Base-by-base conservation (phyloP, 2,329 filamentous ascomycete species). In the Clarireedia homoeocarpa region DNA sequence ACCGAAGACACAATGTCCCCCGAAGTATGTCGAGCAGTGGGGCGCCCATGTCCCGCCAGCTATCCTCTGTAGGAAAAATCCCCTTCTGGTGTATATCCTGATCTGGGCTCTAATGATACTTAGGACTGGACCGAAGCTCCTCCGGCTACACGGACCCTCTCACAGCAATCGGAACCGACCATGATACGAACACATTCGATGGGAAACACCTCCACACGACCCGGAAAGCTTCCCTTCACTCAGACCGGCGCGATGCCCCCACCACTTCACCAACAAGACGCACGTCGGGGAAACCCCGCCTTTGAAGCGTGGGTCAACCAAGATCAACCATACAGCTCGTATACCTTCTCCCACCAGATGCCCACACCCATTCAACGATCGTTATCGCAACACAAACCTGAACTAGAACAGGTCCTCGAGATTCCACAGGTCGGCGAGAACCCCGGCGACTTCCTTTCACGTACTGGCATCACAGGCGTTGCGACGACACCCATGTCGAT, bases 21-120 rank as follows among this genome's bases (percentile, higher is more conserved):
- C 64, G 67, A 57, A 67, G 65, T 51, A 62, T 67, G 58, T 66
- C 66, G 23, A 65, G 55, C 47, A 63, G 30, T 51, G 67, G 67
- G 52, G 54, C 61, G 24, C 56, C 61, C 53, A 68, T 66, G 62
- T 59, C 63, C 34, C 59, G 64, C 40, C 59, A 65, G 42, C 58
- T 53, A 23, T 66, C 63, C 40, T 61, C 63, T 54, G 64, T 68
- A 66, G 60, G 63, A 65, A 50, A 49, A 50, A 49, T 27, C 42
- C 45, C 51, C 55, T 51, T 53, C 53, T 49, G 58, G 56, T 50
- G 55, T 36, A 40, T 23, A 59, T 30, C 57, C 52, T 59, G 23
- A 55, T 27, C 53, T 56, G 42, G 42, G 45, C 49, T 65, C 63
- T 64, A 66, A 66, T 59, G 24, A 53, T 52, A 58, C 52, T 26